Evolutionary conservation across 345 rosid genomes (phyloP), one percentile per base, ranked within the genome.

Genomic region (Luvunga scandens): DNA sequence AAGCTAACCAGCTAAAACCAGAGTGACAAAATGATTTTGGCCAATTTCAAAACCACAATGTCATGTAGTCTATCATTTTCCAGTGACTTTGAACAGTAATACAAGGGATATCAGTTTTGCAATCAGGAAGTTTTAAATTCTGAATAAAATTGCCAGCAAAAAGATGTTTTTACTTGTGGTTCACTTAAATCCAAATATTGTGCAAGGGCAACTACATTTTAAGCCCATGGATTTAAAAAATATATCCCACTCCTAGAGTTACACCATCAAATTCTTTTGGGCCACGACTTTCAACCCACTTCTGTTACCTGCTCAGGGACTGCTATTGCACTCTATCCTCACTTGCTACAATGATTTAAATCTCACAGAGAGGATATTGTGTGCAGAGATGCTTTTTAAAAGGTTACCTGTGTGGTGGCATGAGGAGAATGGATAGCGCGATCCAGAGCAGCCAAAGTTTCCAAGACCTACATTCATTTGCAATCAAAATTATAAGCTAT

Each of bases 381-480:
- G 10, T 48, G 28, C 19, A 4, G 73, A 48, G 73, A 28, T 56
- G 30, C 13, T 72, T 59, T 57, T 74, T 69, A 67, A 75, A 64
- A 79, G 18, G 36, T 83, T 88, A 93, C 99, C 97, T 92, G 98
- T 65, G 98, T 90, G 71, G 93, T 91, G 79, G 97, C 98, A 89
- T 94, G 97, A 65, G 98, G 98, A 83, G 99, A 96, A 86, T 92
- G 91, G 63, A 96, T 96, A 79, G 97, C 91, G 75, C 98, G 91
- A 72, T 96, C 98, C 69, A 96, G 84, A 83, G 98, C 89, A 62
- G 99, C 87, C 79, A 96, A 86, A 84, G 99, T 96, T 86, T 96
- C 99, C 90, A 96, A 85, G 27, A 96, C 98, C 99, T 92, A 81
- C 63, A 88, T 75, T 80, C 71, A 53, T 82, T 82, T 76, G 50